Base-by-base conservation (phyloP, 2,329 filamentous ascomycete genomes). In the Pezizomycotina sp. region DNA sequence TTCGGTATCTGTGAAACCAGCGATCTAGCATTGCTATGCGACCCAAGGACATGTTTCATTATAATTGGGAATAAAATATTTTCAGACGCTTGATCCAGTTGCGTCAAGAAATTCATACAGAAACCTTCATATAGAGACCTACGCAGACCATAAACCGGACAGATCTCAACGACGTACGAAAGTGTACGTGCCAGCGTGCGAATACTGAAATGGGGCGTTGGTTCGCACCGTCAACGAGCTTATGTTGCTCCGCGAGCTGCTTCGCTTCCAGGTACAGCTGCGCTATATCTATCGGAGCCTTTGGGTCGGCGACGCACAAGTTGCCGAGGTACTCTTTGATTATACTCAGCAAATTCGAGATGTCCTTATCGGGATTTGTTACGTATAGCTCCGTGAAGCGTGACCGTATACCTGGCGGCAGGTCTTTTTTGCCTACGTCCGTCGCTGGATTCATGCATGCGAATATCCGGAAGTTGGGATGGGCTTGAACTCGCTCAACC, bases 361-460 rank as follows among this genome's bases (percentile, higher is more conserved):
- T 60, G 44, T 92, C 79, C 40, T 66, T 72, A 54, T 99, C 89
- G 0, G 89, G 86, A 48, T 82, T 89, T 36, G 81, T 73, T 15
- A 98, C 83, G 54, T 92, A 98, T 14, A 98, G 65, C 56, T 99
- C 89, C 0, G 89, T 95, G 53, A 99, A 99, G 31, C 84, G 71
- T 6, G 84, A 92, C 36, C 86, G 69, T 27, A 95, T 71, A 1
- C 86, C 84, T 36, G 80, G 73, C 1, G 86, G 83, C 10, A 99
- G 62, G 56, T 98, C 89, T 37, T 86, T 76, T 60, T 98, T 99
- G 43, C 91, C 89, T 37, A 93, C 74, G 60, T 99, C 89, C 3
- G 89, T 98, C 4, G 89, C 89, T 19, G 89, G 89, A 53, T 99
- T 99, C 89, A 99, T 99, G 18, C 91, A 89, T 33, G 81, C 91